A percentile compares a stretch with the other conserved stretches of the same genome.
phyloP scores from a whole-genome alignment of 495 filamentous ascomycete species.

The Aspergillus hancockii region DNA sequence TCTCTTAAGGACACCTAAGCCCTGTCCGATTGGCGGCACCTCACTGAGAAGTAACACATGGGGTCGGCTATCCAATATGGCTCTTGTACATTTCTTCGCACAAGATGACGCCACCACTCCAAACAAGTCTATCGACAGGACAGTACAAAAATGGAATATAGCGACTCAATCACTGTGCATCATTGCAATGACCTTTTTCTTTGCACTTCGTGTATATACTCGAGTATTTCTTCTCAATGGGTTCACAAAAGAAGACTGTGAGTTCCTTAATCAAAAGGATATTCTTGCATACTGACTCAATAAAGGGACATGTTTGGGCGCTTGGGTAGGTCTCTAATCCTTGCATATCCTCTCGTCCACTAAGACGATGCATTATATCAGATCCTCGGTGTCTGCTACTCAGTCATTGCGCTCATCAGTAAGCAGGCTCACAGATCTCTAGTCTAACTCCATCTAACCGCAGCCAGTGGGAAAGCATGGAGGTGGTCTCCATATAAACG shows the following conservation, averaged over 20 bases:
- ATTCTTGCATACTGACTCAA: neutral
- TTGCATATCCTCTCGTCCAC: neutral
- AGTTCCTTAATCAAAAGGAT: constrained; percentile 9
- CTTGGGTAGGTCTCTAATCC: constrained; percentile 11
- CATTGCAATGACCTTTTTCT: constrained; percentile 27
- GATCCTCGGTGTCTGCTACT: constrained; percentile 29
- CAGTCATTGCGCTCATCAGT: constrained; percentile 30
- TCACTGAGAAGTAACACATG: neutral
- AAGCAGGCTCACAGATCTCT: constrained; percentile 1
- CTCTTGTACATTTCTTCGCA: constrained; percentile 2
- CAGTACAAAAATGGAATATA: constrained; percentile 29
- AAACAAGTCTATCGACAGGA: constrained; percentile 15
- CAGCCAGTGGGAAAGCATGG: constrained; percentile 28
- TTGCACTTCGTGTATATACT: constrained; percentile 26
- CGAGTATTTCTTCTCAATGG: constrained; percentile 26
- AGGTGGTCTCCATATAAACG: constrained; percentile 25
- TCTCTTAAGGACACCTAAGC: neutral
- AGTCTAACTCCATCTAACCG: constrained; percentile 7
- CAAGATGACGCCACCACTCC: neutral
- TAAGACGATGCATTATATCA: constrained; percentile 4
- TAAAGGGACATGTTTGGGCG: constrained; percentile 13
- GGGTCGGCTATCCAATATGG: constrained; percentile 2
- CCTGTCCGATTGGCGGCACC: neutral
- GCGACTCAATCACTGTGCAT: constrained; percentile 32
- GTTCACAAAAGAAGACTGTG: constrained; percentile 31